These are phyloP conservation scores for Solanum aculeatissimum DNA, from an alignment of 305 asterid genomes.

Conservation along the genomic window DNA sequence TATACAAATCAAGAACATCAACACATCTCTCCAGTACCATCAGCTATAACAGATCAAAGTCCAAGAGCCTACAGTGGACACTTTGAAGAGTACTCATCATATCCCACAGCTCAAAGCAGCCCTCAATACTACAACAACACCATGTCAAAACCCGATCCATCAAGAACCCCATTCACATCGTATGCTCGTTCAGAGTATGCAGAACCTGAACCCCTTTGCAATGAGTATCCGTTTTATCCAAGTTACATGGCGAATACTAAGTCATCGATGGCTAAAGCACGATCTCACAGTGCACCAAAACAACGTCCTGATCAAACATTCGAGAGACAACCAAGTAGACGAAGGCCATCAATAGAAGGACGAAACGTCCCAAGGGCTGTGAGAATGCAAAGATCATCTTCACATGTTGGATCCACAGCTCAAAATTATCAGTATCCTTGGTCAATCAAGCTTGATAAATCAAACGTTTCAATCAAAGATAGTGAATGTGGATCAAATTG, in stretches of 20 bases:
- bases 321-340: constrained; percentile 50
- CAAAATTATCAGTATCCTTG: constrained; percentile 68
- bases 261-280: constrained; percentile 76
- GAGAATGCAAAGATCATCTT: constrained; percentile 82
- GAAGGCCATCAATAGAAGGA: constrained; percentile 80
- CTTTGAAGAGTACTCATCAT: constrained; percentile 51
- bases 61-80: constrained; percentile 63
- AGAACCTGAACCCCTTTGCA: constrained; percentile 45
- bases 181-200: constrained; percentile 45
- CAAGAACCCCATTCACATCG: constrained; percentile 19
- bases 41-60: constrained; percentile 52
- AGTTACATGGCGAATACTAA: constrained; percentile 86
- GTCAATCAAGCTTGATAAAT: constrained; percentile 81
- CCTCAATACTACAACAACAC: constrained; percentile 54
- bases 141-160: constrained; percentile 39
- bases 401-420: constrained; percentile 59
- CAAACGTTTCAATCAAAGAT: constrained; percentile 60
- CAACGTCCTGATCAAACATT: constrained; percentile 61
- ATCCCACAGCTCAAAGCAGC: constrained; percentile 65
- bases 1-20: constrained; percentile 32
- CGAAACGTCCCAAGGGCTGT: constrained; percentile 84
- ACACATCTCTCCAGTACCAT: constrained; percentile 44
- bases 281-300: constrained; percentile 95
- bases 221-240: constrained; percentile 56
- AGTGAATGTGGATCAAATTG: constrained; percentile 86